Evolutionary conservation across 176 grass and related monocot species (phyloP), one percentile per base, ranked within the genome.

Genomic region (Pharus latifolius): DNA sequence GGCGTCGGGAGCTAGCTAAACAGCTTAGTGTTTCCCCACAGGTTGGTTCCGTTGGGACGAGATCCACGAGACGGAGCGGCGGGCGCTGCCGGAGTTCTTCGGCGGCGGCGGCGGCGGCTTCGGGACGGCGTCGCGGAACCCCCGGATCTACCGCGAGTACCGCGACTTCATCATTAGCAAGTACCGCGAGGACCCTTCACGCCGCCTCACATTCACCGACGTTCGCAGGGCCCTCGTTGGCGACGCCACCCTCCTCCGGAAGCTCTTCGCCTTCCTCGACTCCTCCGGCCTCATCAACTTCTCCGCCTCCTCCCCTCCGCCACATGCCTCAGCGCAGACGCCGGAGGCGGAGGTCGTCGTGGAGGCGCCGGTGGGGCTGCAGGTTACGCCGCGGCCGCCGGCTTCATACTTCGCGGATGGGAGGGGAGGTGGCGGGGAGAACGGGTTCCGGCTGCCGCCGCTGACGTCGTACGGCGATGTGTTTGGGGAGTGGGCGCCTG

Each of bases 1-100:
- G 24, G 78, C n/a, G 18, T 42, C 35, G 10, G 34, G 16, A 40
- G 49, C 37, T 72, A n/a, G 19, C 70, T 75, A 47, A 81, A 24
- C 4, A 63, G 67, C 56, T 73, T 37, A 27, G 55, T 12, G 46
- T 6, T 23, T 37, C 43, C 20, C 20, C 41, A 48, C 78, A 97
- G 89, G 87, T 81, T 97, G 94, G 89, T 97, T 97, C 80, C 83
- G 76, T 34, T 93, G 94, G 94, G 89, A 88, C 60, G 94, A 84
- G 78, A 93, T 97, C 70, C 94, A 97, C 63, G 94, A 93, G 54
- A 73, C 51, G 46, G 95, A 91, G 81, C 79, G 85, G 49, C 69
- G 1, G 52, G 76, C 84, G 31, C 72, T 99, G 19, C 90, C 95
- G 67, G 95, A 99, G 63, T 99, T 99, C 81, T 94, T 99, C 80